These are phyloP conservation scores for Oenanthe sinensis DNA, from an alignment of 129 eudicot genomes.

Conservation along the genomic window DNA sequence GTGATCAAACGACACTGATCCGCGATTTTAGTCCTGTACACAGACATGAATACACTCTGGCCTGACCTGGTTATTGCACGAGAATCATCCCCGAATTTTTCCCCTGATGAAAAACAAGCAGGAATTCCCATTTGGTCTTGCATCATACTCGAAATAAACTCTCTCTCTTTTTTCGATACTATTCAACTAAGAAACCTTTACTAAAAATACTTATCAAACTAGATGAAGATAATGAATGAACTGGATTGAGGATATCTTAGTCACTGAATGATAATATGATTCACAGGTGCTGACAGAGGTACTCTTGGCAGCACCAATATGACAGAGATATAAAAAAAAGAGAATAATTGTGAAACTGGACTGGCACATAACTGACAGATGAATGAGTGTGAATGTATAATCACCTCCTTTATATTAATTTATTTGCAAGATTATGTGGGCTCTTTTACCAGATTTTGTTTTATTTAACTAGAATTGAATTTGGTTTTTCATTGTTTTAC, in stretches of 20 bases:
- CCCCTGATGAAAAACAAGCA: constrained; percentile 46
- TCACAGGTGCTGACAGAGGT: constrained; percentile 41
- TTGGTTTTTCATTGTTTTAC: not conserved
- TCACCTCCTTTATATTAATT: constrained; percentile 12
- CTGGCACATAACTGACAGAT: constrained; percentile 58
- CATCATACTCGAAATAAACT: constrained; percentile 23
- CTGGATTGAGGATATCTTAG: constrained; percentile 11
- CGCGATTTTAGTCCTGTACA: constrained; percentile 57
- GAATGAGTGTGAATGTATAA: constrained; percentile 44
- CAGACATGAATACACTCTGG: constrained; percentile 68
- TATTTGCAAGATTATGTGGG: constrained; percentile 1
- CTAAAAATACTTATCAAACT: not conserved
- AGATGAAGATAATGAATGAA: not conserved
- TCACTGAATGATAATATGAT: constrained; percentile 19
- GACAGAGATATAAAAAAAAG: constrained; percentile 20
- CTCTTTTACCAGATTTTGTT: constrained; percentile 14
- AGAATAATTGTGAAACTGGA: constrained; percentile 19
- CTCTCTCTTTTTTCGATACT: not conserved
- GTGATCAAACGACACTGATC: constrained; percentile 65
- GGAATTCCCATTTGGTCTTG: constrained; percentile 50
- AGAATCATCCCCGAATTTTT: constrained; percentile 33
- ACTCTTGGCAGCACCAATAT: constrained; percentile 54
- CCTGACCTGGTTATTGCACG: constrained; percentile 56
- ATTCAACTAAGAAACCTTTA: not conserved
- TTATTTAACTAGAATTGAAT: not conserved